Conservation (phyloP, 345 rosid species). For the Brassica nigra region DNA sequence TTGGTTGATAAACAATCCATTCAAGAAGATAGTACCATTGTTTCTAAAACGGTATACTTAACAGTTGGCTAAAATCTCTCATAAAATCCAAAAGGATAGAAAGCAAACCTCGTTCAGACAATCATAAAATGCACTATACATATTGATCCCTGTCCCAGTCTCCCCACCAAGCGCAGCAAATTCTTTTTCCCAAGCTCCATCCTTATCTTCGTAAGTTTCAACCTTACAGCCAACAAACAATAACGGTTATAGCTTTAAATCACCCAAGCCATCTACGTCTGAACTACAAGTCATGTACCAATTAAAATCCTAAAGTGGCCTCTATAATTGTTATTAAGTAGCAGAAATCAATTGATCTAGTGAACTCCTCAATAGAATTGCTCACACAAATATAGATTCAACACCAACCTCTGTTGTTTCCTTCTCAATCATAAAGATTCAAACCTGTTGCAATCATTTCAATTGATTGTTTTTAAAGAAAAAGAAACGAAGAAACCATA, state of each 20-base stretch:
- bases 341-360: background rate
- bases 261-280: background rate
- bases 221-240: slow-evolving; percentile 44
- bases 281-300: background rate
- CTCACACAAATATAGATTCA: too few relatives aligned
- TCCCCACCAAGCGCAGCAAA: slow-evolving; percentile 92
- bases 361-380: too few relatives aligned
- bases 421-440: background rate
- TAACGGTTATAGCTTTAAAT: slow-evolving; percentile 10
- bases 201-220: slow-evolving; percentile 86
- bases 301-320: too few relatives aligned
- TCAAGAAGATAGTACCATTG: background rate
- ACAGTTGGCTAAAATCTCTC: background rate
- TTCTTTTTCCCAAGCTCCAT: slow-evolving; percentile 85
- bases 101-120: slow-evolving; percentile 79
- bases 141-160: slow-evolving; percentile 69
- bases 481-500: slow-evolving; percentile 25
- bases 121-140: slow-evolving; percentile 85
- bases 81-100: background rate
- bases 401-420: background rate
- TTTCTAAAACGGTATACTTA: too few relatives aligned
- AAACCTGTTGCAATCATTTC: background rate
- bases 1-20: background rate
- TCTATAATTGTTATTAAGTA: background rate
- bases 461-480: too few relatives aligned